Evolutionary conservation across 2,329 filamentous ascomycete genomes (phyloP), one percentile per base, ranked within the genome.

Genomic region (Epicoccum nigrum): DNA sequence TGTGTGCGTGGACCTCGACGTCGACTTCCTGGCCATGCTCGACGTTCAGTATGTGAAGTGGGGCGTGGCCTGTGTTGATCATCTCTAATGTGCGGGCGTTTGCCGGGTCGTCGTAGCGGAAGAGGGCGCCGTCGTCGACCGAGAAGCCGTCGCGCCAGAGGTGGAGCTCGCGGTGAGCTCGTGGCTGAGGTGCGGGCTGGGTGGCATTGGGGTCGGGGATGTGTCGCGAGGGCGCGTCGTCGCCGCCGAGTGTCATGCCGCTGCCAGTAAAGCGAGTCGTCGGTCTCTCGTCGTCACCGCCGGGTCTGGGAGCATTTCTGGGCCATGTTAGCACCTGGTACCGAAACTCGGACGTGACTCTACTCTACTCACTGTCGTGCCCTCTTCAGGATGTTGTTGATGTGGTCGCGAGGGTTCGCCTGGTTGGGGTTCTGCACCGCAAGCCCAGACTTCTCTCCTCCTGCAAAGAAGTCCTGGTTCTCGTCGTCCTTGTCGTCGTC

Each of bases 61-160:
- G 90, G 0, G 89, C 90, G 15, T 88, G 85, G 7, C 90, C 90
- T 16, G 83, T 81, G 54, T 89, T 85, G 64, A 94, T 94, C 80
- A 92, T 87, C 51, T 85, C 79, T 35, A 94, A 78, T 45, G 88
- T 88, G 41, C 81, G 79, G 23, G 86, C 83, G 69, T 93, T 92
- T 23, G 81, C 81, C 0, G 89, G 89, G 70, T 94, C 89, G 64
- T 92, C 88, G 67, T 90, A 93, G 48, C 89, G 85, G 69, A 83
- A 86, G 30, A 94, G 83, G 38, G 86, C 83, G 21, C 90, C 90
- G 64, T 94, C 89, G 53, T 92, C 90, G 54, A 95, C 86, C 58
- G 89, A 93, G 76, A 94, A 93, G 12, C 90, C 90, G 67, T 95
- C 87, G 33, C 83, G 81, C 90, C 90, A 95, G 35, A 94, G 81